Base-by-base conservation (phyloP, 1,284 basidiomycete genomes). In the Pseudozyma hubeiensis region DNA sequence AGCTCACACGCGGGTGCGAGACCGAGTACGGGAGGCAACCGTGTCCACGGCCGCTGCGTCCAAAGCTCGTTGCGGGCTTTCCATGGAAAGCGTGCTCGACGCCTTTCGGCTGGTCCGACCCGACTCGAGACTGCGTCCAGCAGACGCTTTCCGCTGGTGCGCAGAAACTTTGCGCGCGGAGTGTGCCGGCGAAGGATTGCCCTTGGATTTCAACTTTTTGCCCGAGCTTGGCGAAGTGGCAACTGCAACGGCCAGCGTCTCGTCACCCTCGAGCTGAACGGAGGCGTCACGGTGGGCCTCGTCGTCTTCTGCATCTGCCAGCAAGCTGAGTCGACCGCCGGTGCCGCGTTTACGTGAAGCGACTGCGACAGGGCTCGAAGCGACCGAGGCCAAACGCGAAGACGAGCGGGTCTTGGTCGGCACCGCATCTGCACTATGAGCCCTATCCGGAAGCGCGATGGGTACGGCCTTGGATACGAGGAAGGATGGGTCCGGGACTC, bases 21-120 rank as follows among this genome's bases (percentile, higher is more conserved):
- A 74, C 7, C 65, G 59, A 17, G 71, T 69, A 5, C 69, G 63
- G 16, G 59, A 63, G 19, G 69, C 69, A n/a, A 72, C 64, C 9
- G 52, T 43, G 30, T 65, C 62, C 29, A 47, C 39, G 7, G 47
- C 34, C 4, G 56, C 55, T 6, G 53, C 49, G 31, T 49, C 61
- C 30, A 41, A 31, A 14, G 14, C 53, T 7, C 53, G 34, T 17
- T 50, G 59, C 30, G 47, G 55, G n/a, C 47, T 45, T 5, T 45
- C 47, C 11, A 14, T 40, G 4, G n/a, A 6, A 11, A 44, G 35
- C 2, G 56, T 55, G 45, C 45, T 56, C 6, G 63, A 71, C 6
- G 30, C 44, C 46, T 62, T 66, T 11, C 59, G 59, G 30, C 68
- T 58, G 14, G 33, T 34, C 5, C 50, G 62, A 10, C 46, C 48